Percentiles rank a stretch among this genome's conserved stretches.
These are phyloP conservation scores for Plenodomus biglobosus DNA, from an alignment of 2,329 filamentous ascomycete genomes.

Conservation along the genomic window DNA sequence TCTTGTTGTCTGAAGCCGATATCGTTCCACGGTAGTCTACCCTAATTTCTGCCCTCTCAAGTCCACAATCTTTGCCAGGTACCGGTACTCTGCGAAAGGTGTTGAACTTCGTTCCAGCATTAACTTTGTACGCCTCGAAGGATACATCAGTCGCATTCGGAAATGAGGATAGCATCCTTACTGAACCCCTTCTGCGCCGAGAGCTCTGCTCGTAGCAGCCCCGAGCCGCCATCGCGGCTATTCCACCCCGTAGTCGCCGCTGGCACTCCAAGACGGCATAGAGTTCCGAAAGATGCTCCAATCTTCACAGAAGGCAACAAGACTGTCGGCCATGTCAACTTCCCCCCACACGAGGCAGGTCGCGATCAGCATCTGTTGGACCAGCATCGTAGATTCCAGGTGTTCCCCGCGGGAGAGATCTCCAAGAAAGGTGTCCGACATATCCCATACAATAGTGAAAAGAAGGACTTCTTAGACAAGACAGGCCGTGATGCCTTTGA, in stretches of 20 bases:
- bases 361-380: conserved; percentile 57
- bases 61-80: conserved; percentile 15
- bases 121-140: background rate
- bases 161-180: conserved; percentile 46
- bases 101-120: conserved; percentile 4
- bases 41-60: conserved; percentile 19
- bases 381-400: conserved; percentile 63
- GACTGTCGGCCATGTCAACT: conserved; percentile 69
- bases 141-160: conserved; percentile 4
- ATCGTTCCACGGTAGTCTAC: conserved; percentile 28
- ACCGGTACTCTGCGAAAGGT: conserved; percentile 19
- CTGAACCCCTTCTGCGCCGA: conserved; percentile 42
- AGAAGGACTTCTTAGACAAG: conserved; percentile 83
- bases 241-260: conserved; percentile 7
- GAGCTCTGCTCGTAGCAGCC: conserved; percentile 14
- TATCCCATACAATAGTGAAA: conserved; percentile 93
- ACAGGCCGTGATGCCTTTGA: conserved; percentile 88
- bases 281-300: conserved; percentile 66
- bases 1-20: conserved; percentile 14
- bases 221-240: conserved; percentile 15
- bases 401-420: conserved; percentile 67
- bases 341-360: conserved; percentile 67
- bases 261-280: conserved; percentile 48
- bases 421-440: conserved; percentile 55
- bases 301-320: conserved; percentile 61